Conservation (phyloP, 768 basidiomycete genomes). For the Termitomyces sp. region DNA sequence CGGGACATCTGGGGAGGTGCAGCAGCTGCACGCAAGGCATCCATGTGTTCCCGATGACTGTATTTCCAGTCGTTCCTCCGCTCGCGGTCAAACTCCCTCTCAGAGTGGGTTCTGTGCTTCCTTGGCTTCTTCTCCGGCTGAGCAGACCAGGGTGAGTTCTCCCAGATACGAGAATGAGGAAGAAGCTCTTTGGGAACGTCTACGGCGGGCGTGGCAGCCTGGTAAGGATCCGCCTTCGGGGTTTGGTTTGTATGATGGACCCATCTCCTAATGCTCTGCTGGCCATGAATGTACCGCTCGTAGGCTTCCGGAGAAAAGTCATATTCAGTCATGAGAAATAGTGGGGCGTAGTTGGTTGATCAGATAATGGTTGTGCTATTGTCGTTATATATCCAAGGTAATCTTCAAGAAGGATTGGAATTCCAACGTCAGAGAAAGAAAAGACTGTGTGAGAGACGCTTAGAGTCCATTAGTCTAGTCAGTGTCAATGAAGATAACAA, state of each 20-base stretch:
- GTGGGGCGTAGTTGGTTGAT: background rate
- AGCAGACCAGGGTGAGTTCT: background rate
- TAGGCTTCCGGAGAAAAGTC: slow-evolving; percentile 19
- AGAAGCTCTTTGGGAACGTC: slow-evolving; percentile 1
- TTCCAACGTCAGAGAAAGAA: background rate
- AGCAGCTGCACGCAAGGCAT: background rate
- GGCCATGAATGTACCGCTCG: slow-evolving; percentile 10
- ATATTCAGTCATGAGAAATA: slow-evolving; percentile 16
- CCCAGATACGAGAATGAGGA: background rate
- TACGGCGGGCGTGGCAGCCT: background rate
- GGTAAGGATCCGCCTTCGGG: slow-evolving; percentile 1
- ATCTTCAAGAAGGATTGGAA: background rate
- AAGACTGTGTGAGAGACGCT: background rate
- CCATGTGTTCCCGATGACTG: slow-evolving; percentile 4
- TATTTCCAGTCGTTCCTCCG: slow-evolving; percentile 7
- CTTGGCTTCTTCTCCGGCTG: background rate
- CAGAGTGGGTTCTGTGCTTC: slow-evolving; percentile 3
- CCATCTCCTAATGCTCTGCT: slow-evolving; percentile 4
- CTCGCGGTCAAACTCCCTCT: slow-evolving; percentile 7
- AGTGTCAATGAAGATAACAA: background rate
- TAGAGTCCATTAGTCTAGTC: background rate
- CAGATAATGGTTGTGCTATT: background rate
- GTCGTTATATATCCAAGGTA: background rate
- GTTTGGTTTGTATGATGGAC: background rate
- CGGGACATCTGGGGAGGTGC: slow-evolving; percentile 2